Evolutionary conservation across 371 early-diverging fungal genomes (phyloP).

Genomic region (Apophysomyces sp.): DNA sequence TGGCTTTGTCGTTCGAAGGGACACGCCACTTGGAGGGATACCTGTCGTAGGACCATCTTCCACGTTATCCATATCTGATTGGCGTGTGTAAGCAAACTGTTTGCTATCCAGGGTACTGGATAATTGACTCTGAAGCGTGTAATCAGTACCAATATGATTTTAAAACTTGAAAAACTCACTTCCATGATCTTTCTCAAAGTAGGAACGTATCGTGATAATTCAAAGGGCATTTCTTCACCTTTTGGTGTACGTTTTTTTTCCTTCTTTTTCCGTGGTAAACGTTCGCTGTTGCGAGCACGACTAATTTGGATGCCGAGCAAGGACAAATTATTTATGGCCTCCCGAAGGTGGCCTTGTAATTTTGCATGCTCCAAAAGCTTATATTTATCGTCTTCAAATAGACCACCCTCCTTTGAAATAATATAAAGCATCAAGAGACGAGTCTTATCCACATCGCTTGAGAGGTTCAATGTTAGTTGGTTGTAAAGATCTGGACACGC

Average conservation of each 20-base stretch:
- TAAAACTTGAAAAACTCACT: constrained; percentile 13
- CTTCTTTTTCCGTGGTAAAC: constrained; percentile 25
- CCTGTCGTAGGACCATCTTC: constrained; percentile 28
- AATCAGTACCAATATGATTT: not conserved
- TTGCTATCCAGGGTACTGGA: constrained; percentile 49
- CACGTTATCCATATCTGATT: constrained; percentile 45
- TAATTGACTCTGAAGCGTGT: constrained; percentile 47
- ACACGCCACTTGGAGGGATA: constrained; percentile 45
- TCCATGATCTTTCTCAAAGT: constrained; percentile 55
- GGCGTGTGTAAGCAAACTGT: constrained; percentile 59
- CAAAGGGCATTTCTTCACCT: constrained; percentile 60
- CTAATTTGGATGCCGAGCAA: constrained; percentile 62
- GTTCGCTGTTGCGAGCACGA: constrained; percentile 33
- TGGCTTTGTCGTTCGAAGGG: constrained; percentile 43
- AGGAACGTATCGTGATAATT: constrained; percentile 70
- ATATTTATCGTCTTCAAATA: constrained; percentile 69
- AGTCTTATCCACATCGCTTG: constrained; percentile 75
- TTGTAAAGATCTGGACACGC: not conserved
- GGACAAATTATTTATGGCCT: constrained; percentile 75
- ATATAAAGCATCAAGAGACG: constrained; percentile 87
- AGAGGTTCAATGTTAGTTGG: not conserved
- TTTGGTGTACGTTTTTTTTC: constrained; percentile 19
- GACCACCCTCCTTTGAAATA: constrained; percentile 69
- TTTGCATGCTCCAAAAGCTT: constrained; percentile 74
- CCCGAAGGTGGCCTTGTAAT: constrained; percentile 63